phyloP scores from a whole-genome alignment of 2,329 filamentous ascomycete genomes.

The Fusarium penzigii region DNA sequence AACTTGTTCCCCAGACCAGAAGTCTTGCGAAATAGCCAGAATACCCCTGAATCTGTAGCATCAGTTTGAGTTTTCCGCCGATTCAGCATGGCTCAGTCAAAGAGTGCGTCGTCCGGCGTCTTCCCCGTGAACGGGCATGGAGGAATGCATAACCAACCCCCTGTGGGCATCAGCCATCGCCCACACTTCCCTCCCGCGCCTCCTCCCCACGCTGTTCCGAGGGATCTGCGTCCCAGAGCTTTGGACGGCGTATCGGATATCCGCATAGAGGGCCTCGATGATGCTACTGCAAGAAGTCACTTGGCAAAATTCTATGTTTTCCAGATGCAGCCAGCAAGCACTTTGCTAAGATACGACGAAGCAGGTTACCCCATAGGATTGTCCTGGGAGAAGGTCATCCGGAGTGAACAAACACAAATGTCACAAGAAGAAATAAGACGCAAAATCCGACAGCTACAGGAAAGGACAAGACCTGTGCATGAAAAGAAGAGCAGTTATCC shows the following conservation, averaged over 20 bases:
- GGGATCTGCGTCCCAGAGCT: constrained; percentile 17
- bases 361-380: constrained; percentile 35
- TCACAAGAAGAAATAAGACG: constrained; percentile 39
- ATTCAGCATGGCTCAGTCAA: constrained; percentile 3
- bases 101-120: constrained; percentile 1
- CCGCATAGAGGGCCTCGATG: constrained; percentile 37
- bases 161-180: constrained; percentile 4
- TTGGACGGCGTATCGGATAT: constrained; percentile 37
- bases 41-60: background rate
- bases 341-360: constrained; percentile 36
- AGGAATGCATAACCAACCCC: constrained; percentile 2
- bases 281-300: constrained; percentile 39
- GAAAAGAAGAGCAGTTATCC: constrained; percentile 43
- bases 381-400: constrained; percentile 43
- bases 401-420: constrained; percentile 37
- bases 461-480: constrained; percentile 29
- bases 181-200: constrained; percentile 13
- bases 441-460: constrained; percentile 41
- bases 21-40: background rate
- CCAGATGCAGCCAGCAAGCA: constrained; percentile 43
- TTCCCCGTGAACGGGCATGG: constrained; percentile 5
- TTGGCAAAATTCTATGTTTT: constrained; percentile 44
- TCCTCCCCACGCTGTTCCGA: constrained; percentile 12
- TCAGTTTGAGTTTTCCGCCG: background rate
- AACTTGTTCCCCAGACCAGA: background rate